Conservation (phyloP, 75 land plant species). For the Adiantum capillusveneris region DNA sequence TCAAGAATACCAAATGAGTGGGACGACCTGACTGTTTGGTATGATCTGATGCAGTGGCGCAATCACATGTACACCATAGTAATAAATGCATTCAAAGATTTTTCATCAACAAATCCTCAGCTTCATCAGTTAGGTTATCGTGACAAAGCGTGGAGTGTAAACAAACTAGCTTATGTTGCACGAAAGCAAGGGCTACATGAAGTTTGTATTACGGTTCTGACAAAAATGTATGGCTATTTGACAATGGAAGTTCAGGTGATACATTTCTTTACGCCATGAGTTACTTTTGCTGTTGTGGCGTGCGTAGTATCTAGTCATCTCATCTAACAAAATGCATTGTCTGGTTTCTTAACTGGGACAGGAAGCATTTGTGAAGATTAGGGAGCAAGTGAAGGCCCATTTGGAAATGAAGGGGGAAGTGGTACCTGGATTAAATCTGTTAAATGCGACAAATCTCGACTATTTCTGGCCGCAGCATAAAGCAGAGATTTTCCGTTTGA, state of each 20-base stretch:
- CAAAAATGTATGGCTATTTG: conserved; percentile 95
- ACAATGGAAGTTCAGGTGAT: conserved; percentile 97
- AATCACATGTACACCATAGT: conserved; percentile 95
- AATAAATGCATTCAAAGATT: conserved; percentile 93
- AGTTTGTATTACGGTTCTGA: conserved; percentile 88
- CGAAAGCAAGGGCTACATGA: conserved; percentile 97
- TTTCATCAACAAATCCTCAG: conserved; percentile 66
- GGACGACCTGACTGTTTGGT: conserved; percentile 97
- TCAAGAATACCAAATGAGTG: conserved; percentile 96
- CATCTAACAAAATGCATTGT: too few relatives aligned
- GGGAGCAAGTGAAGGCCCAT: conserved; percentile 97
- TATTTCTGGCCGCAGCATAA: conserved; percentile 82
- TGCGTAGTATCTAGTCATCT: too few relatives aligned
- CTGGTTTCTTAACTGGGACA: conserved; percentile 34
- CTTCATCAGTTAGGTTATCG: conserved; percentile 97
- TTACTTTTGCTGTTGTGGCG: too few relatives aligned
- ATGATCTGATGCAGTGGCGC: conserved; percentile 95
- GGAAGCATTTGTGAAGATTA: conserved; percentile 99
- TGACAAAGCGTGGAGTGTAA: conserved; percentile 99
- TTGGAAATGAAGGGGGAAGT: conserved; percentile 94
- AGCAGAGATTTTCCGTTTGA: conserved; percentile 90
- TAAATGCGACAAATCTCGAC: conserved; percentile 89
- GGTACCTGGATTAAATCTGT: conserved; percentile 70
- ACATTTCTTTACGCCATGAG: not conserved
- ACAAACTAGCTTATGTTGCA: conserved; percentile 94